phyloP scores from a whole-genome alignment of 1,284 basidiomycete genomes.

The Thelephora terrestris region DNA sequence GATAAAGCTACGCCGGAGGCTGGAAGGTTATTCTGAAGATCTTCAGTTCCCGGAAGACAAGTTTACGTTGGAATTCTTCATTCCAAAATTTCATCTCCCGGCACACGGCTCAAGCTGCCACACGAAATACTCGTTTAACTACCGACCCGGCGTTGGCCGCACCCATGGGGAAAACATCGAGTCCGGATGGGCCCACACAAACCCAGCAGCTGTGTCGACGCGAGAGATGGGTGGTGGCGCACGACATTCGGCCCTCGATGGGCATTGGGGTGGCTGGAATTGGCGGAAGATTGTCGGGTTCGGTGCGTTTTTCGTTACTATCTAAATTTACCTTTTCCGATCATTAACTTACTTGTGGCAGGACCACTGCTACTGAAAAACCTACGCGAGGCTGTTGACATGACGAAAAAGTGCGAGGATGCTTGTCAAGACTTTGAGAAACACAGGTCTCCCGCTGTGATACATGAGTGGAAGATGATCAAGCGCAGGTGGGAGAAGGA shows the following conservation, averaged over 20 bases:
- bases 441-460: background rate
- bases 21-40: background rate
- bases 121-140: conserved; percentile 13
- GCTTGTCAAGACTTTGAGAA: background rate
- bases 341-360: no score
- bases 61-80: no score
- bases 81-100: conserved; percentile 15
- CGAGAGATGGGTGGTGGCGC: conserved; percentile 9
- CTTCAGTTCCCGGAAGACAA: background rate
- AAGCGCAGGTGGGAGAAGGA: conserved; percentile 7
- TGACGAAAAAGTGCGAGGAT: no score
- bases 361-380: background rate
- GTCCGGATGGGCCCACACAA: no score
- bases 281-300: conserved; percentile 7
- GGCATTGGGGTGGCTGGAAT: no score
- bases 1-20: background rate
- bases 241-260: conserved; percentile 10
- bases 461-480: background rate
- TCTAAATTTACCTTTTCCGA: no score
- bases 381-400: background rate
- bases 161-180: no score
- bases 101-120: conserved; percentile 11
- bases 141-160: conserved; percentile 4
- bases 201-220: conserved; percentile 5
- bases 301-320: conserved; percentile 1